These are phyloP conservation scores for Tetracladium setigerum DNA, from an alignment of 495 filamentous ascomycete species.

Conservation along the genomic window DNA sequence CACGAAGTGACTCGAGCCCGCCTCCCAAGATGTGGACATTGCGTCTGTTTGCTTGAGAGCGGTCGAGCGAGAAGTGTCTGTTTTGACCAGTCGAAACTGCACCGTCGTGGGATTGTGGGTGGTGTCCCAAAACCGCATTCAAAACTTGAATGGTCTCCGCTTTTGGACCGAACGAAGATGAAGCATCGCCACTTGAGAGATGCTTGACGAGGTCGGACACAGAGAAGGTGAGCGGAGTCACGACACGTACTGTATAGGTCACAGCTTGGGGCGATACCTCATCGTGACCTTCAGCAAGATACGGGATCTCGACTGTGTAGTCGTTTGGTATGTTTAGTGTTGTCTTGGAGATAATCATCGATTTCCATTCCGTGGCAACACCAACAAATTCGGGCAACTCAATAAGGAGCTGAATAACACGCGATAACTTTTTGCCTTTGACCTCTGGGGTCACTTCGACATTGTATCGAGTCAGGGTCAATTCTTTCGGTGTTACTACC, in stretches of 20 bases:
- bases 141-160: conserved; percentile 37
- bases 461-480: conserved; percentile 35
- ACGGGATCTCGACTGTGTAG: conserved; percentile 26
- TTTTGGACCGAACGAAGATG: conserved; percentile 30
- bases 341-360: conserved; percentile 36
- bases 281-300: conserved; percentile 20
- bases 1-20: conserved; percentile 47
- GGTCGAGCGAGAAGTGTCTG: conserved; percentile 34
- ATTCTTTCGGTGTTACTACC: conserved; percentile 26
- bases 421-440: conserved; percentile 36
- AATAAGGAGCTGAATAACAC: conserved; percentile 40
- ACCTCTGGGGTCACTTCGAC: conserved; percentile 28
- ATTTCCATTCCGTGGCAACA: conserved; percentile 44
- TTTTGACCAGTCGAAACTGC: conserved; percentile 26
- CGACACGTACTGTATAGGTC: conserved; percentile 31
- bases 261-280: conserved; percentile 29
- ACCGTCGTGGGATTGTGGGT: conserved; percentile 24
- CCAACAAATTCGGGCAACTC: conserved; percentile 33
- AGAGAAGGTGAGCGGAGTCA: conserved; percentile 33
- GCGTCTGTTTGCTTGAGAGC: conserved; percentile 2
- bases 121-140: conserved; percentile 38
- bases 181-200: conserved; percentile 36
- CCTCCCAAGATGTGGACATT: conserved; percentile 21
- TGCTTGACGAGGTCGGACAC: conserved; percentile 45
- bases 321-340: conserved; percentile 6